These are phyloP conservation scores for Aspergillus coremiiformis DNA, from an alignment of 495 filamentous ascomycete genomes.

Conservation along the genomic window DNA sequence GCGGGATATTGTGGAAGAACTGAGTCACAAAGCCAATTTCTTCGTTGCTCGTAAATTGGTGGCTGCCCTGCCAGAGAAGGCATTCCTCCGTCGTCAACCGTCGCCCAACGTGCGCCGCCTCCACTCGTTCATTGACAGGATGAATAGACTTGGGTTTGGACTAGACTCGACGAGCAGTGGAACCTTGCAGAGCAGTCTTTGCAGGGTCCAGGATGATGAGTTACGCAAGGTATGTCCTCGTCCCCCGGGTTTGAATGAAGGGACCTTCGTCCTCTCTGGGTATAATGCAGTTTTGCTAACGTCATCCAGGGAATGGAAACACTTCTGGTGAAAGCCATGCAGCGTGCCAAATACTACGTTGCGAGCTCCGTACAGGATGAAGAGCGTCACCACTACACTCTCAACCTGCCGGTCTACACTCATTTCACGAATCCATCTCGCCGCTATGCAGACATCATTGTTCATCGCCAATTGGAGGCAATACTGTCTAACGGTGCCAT, in stretches of 20 bases:
- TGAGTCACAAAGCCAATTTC: slow-evolving; percentile 82
- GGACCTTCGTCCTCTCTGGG: neutral
- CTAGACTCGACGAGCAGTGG: slow-evolving; percentile 87
- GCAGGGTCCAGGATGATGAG: slow-evolving; percentile 78
- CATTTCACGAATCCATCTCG: slow-evolving; percentile 96
- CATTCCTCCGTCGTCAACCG: slow-evolving; percentile 79
- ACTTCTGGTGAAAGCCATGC: slow-evolving; percentile 85
- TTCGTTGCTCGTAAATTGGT: slow-evolving; percentile 81
- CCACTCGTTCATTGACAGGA: slow-evolving; percentile 83
- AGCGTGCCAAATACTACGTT: slow-evolving; percentile 90
- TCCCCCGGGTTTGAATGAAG: neutral
- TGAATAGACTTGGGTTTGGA: slow-evolving; percentile 82
- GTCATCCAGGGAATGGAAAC: slow-evolving; percentile 79
- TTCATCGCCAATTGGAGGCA: slow-evolving; percentile 89
- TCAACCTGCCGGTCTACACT: slow-evolving; percentile 91
- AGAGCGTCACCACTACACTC: slow-evolving; percentile 75
- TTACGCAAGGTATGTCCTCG: slow-evolving; percentile 60
- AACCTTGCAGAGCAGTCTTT: slow-evolving; percentile 83
- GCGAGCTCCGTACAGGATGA: slow-evolving; percentile 64
- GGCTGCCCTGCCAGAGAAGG: slow-evolving; percentile 78
- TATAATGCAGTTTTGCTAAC: neutral
- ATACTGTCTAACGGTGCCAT: slow-evolving; percentile 73
- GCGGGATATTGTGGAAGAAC: slow-evolving; percentile 90
- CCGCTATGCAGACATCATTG: slow-evolving; percentile 89
- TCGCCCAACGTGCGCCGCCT: slow-evolving; percentile 81